Base-by-base conservation (phyloP, 176 grass and related monocot species). In the Cenchrus purpureus region DNA sequence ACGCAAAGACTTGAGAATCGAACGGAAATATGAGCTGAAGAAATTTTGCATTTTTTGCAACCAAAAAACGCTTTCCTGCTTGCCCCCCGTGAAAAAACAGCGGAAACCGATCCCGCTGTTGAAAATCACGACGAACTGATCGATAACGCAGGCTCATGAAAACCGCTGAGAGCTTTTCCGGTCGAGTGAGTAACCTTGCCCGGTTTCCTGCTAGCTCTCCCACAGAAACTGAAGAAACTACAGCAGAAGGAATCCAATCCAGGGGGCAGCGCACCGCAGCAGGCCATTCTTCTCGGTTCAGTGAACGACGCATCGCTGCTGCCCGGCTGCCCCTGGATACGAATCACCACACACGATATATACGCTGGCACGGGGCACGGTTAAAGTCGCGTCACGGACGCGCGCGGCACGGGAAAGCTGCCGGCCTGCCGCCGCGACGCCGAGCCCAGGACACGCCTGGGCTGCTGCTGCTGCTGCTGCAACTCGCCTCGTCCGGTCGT, bases 351-450 rank as follows among this genome's bases (percentile, higher is more conserved):
- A 46, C 4, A 40, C 37, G 37, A 40, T 40, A 40, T 40, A 40
- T 40, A 14, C 63, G 31, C 50, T 9, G 50, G 50, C 17, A 13
- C 50, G 51, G 50, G 65, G 6, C 10, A 46, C 65, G 78, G 44
- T 29, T 84, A 73, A 65, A 46, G 32, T 34, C 32, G 51, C 59
- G 70, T 86, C 77, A 86, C 77, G 77, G 59, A 55, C 68, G 58
- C 58, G 57, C 54, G 37, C 44, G 76, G 31, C 55, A 80, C 67
- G 84, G 84, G 68, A 80, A 74, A 65, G 48, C 69, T 64, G 51
- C 65, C 50, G 60, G 7, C 37, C 69, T 64, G 51, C 65, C 50
- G 60, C 12, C 37, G 58, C 69, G 64, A 22, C 43, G 42, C 68
- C 10, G 11, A 46, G 61, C 15, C 15, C 52, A 63, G 17, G 17